Base-by-base conservation (phyloP, 352 stramenopile genomes). In the Phytophthora cryptogea region DNA sequence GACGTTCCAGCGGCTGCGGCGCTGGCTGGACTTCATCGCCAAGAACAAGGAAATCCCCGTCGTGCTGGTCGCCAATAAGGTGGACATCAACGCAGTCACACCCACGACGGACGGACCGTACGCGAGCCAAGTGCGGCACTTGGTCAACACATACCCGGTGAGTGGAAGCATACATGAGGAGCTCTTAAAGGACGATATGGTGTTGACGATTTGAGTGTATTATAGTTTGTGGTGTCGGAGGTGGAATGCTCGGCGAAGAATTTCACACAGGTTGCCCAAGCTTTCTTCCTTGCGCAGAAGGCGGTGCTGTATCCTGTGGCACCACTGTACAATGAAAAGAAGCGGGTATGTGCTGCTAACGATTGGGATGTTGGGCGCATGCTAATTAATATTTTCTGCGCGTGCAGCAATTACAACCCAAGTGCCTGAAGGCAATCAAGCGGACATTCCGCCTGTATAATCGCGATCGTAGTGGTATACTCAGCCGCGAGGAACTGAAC, bases 201-300 rank as follows among this genome's bases (percentile, higher is more conserved):
- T 55, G 3, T 17, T 59, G 31, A 43, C 23, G 14, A 6, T 39
- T 39, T 39, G 58, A 3, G 17, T 37, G 40, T 43, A 17, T 17
- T 41, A 13, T 44, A 92, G 80, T 94, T 94, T 70, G 80, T 94
- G 9, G 85, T 95, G 23, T 86, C 76, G 14, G 84, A 80, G 20
- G 76, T 91, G 43, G 84, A 93, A 62, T 96, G 89, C 73, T 96
- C 89, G 33, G 83, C 89, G 8, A 90, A 92, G 52, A 92, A 92
- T 63, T 92, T 95, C 66, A 86, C 88, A 1, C 85, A 96, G 51
- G 86, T 96, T 20, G 83, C 85, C 3, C 86, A 93, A 54, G 87
- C 89, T 6, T 96, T 96, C 59, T 91, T 91, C 69, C 75, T 92
- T 33, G 89, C 89, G 3, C 87, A 96, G 50, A 94, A 96, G 58